Evolutionary conservation across 768 basidiomycete genomes (phyloP).

Genomic region (button mushroom (Agaricus bisporus)): DNA sequence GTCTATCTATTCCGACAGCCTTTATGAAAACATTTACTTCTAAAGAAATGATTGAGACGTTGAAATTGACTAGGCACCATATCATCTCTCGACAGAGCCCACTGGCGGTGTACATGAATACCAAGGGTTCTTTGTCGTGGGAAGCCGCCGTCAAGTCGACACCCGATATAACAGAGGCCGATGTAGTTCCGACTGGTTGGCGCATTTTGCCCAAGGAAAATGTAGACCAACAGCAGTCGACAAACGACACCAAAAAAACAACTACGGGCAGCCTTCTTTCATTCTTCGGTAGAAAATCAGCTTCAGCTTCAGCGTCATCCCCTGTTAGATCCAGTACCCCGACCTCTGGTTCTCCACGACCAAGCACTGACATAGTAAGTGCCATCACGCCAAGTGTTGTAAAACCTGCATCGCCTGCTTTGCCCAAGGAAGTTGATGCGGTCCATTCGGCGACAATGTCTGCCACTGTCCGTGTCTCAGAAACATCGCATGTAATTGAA

Average conservation of each 20-base stretch:
- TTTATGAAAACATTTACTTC: constrained; percentile 52
- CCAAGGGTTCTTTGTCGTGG: constrained; percentile 75
- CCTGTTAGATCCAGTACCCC: constrained; percentile 13
- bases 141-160: constrained; percentile 57
- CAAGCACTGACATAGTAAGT: constrained; percentile 4
- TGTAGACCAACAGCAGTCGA: constrained; percentile 23
- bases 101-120: constrained; percentile 59
- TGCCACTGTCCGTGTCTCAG: neutral
- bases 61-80: constrained; percentile 59
- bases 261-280: constrained; percentile 56
- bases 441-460: neutral
- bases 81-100: constrained; percentile 54
- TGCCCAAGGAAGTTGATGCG: constrained; percentile 5
- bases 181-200: constrained; percentile 65
- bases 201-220: constrained; percentile 55
- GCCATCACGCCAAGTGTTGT: neutral
- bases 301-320: constrained; percentile 7
- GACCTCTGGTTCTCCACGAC: constrained; percentile 17
- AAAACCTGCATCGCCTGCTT: neutral
- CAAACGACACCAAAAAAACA: constrained; percentile 44
- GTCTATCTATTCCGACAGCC: constrained; percentile 39
- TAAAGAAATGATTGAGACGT: constrained; percentile 53
- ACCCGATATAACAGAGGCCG: constrained; percentile 44
- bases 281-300: constrained; percentile 51
- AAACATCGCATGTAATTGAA: neutral